A percentile compares a stretch with the other conserved stretches of the same genome.
These are phyloP conservation scores for Eleusine indica DNA, from an alignment of 176 grass and related monocot genomes.

Conservation along the genomic window DNA sequence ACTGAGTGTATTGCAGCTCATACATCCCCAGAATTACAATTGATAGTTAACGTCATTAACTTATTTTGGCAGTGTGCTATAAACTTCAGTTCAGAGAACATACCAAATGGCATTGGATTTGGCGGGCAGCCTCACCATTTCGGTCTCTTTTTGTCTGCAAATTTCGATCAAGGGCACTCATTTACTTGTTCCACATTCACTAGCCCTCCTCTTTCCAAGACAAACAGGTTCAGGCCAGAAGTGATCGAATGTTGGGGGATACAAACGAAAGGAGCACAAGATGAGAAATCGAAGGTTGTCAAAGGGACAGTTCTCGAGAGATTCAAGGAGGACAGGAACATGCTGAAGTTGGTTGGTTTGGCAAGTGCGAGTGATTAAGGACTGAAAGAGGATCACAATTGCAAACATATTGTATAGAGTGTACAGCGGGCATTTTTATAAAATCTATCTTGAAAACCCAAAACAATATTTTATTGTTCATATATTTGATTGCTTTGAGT, in stretches of 20 bases:
- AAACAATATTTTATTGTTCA: not conserved
- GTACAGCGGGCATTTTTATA: slow-evolving; percentile 25
- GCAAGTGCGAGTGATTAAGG: slow-evolving; percentile 75
- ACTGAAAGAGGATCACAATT: slow-evolving; percentile 1
- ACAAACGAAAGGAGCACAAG: slow-evolving; percentile 49
- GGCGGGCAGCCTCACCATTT: slow-evolving; percentile 86
- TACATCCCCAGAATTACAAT: not conserved
- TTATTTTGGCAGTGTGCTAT: slow-evolving; percentile 66
- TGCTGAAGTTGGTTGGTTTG: slow-evolving; percentile 94
- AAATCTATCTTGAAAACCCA: not conserved
- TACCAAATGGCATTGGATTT: slow-evolving; percentile 95
- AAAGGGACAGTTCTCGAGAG: slow-evolving; percentile 93
- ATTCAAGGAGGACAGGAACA: slow-evolving; percentile 98
- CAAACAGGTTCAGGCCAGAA: slow-evolving; percentile 67
- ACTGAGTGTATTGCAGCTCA: slow-evolving; percentile 12
- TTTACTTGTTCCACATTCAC: slow-evolving; percentile 83
- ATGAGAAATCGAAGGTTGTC: slow-evolving; percentile 44
- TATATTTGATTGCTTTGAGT: not conserved
- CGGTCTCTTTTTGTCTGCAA: slow-evolving; percentile 88
- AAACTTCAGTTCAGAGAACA: slow-evolving; percentile 81
- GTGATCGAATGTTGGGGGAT: slow-evolving; percentile 92
- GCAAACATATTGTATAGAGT: not conserved
- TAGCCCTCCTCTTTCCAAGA: slow-evolving; percentile 71
- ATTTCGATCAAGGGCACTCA: slow-evolving; percentile 90
- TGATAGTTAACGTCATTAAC: not conserved